Conservation (phyloP, 2,329 filamentous ascomycete genomes). For the Aspergillus niger region DNA sequence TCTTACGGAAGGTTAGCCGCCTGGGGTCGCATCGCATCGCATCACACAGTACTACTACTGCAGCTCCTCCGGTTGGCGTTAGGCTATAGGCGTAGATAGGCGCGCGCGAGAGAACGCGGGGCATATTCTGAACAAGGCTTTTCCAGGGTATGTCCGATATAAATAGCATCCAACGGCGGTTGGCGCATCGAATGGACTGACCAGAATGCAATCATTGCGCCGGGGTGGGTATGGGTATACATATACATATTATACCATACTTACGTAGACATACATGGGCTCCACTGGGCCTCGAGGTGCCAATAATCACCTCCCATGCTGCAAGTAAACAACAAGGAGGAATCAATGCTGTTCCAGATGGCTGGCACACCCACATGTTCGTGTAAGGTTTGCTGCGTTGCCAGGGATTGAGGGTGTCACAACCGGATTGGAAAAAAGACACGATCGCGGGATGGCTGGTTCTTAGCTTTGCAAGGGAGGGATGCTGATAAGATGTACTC, state of each 20-base stretch:
- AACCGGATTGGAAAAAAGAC: background rate
- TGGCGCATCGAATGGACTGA: slow-evolving; percentile 5
- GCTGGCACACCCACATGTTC: slow-evolving; percentile 9
- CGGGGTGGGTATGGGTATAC: slow-evolving; percentile 7
- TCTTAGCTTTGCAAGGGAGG: background rate
- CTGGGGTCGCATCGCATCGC: background rate
- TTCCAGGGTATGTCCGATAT: slow-evolving; percentile 5
- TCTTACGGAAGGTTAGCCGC: background rate
- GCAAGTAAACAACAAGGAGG: background rate
- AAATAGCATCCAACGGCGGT: slow-evolving; percentile 6
- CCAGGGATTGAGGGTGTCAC: background rate
- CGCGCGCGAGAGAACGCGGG: background rate
- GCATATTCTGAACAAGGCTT: background rate
- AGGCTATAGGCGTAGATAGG: background rate
- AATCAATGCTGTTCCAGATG: background rate
- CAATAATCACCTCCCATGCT: background rate
- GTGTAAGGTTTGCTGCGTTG: slow-evolving; percentile 6
- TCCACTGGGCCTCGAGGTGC: background rate
- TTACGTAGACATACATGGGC: background rate
- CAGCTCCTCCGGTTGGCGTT: background rate
- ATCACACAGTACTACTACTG: background rate
- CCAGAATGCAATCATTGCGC: slow-evolving; percentile 10
- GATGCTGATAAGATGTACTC: background rate
- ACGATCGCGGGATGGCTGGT: background rate
- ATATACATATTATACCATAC: background rate